Conservation (phyloP, 2,329 filamentous ascomycete genomes). For the Penicillium sp. region DNA sequence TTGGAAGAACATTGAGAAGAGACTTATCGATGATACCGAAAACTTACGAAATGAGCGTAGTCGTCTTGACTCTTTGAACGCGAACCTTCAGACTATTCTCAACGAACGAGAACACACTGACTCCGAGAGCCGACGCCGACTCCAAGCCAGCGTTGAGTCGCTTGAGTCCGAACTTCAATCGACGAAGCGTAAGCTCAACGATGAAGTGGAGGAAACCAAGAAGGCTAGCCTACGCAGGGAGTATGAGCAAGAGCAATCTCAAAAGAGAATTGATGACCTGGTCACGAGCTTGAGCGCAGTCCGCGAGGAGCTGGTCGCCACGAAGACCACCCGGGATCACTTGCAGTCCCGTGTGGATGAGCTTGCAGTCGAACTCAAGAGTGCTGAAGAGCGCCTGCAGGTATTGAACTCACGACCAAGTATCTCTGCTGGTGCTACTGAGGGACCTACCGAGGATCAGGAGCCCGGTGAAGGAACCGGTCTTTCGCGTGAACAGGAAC, state of each 20-base stretch:
- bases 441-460: conserved; percentile 45
- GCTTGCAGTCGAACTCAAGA: conserved; percentile 80
- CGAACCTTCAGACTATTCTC: conserved; percentile 80
- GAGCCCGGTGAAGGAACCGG: conserved; percentile 55
- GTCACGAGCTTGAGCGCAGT: conserved; percentile 74
- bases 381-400: conserved; percentile 81
- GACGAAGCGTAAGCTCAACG: conserved; percentile 77
- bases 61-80: conserved; percentile 76
- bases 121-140: conserved; percentile 73
- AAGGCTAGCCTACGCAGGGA: conserved; percentile 81
- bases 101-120: conserved; percentile 89
- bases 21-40: conserved; percentile 86
- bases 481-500: conserved; percentile 69
- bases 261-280: conserved; percentile 90
- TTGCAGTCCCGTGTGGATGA: conserved; percentile 87
- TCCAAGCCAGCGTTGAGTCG: conserved; percentile 73
- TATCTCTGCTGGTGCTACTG: conserved; percentile 53
- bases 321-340: conserved; percentile 85
- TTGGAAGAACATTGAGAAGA: conserved; percentile 89
- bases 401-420: conserved; percentile 78
- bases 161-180: conserved; percentile 76
- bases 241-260: conserved; percentile 81
- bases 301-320: conserved; percentile 80
- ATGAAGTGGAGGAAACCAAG: conserved; percentile 80
- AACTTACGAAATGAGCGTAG: conserved; percentile 78